These are phyloP conservation scores for Trichoderma guizhouense DNA, from an alignment of 2,329 filamentous ascomycete genomes.

Conservation along the genomic window DNA sequence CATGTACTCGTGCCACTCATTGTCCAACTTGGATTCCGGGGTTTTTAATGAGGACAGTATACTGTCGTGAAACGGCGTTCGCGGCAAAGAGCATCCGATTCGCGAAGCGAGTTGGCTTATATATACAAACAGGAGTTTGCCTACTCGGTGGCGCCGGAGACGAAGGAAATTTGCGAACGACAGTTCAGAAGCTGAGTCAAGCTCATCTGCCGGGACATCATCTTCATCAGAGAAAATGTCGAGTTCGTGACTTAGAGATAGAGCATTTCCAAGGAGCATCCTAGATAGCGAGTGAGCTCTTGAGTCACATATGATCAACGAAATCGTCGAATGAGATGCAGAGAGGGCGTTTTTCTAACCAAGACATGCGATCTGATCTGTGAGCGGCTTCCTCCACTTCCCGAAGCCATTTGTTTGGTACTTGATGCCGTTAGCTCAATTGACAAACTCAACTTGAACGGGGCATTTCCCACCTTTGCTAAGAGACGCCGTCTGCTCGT, in stretches of 20 bases:
- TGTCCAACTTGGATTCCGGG: background rate
- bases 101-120: background rate
- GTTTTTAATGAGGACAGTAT: background rate
- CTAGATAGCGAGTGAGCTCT: background rate
- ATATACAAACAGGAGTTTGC: background rate
- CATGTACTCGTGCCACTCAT: background rate
- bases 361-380: background rate
- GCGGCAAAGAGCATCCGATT: background rate
- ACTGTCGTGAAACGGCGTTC: background rate
- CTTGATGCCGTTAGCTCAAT: background rate
- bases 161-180: background rate
- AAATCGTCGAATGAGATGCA: background rate
- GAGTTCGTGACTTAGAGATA: background rate
- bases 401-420: background rate
- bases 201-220: background rate
- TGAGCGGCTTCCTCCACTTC: background rate
- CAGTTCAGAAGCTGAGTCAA: background rate
- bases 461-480: background rate
- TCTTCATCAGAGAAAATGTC: background rate
- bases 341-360: background rate
- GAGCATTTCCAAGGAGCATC: background rate
- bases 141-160: background rate
- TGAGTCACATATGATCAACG: background rate
- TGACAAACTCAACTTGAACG: background rate
- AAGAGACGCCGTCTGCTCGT: background rate